These are phyloP conservation scores for Gossypium arboreum DNA, from an alignment of 345 rosid genomes.

Conservation along the genomic window DNA sequence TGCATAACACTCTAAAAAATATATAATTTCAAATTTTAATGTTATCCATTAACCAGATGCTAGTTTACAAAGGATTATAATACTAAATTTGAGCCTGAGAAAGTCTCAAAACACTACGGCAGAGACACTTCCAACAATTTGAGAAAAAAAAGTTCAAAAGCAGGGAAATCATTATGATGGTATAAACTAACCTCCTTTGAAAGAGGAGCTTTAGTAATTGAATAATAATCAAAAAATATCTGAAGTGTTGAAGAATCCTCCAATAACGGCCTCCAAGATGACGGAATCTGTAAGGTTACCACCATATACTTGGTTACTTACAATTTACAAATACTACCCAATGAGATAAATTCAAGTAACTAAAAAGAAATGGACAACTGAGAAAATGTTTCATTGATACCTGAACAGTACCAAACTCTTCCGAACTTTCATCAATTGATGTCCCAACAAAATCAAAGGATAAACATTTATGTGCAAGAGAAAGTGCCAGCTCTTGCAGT, in stretches of 20 bases:
- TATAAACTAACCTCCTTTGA: conserved; percentile 79
- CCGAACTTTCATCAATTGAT: conserved; percentile 94
- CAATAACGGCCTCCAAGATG: conserved; percentile 80
- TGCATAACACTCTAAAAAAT: neutral
- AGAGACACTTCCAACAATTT: neutral
- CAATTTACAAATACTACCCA: conserved; percentile 13
- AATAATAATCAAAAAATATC: conserved; percentile 94
- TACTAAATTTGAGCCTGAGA: conserved; percentile 1
- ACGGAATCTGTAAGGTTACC: conserved; percentile 61
- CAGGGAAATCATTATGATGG: neutral
- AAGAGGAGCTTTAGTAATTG: conserved; percentile 62
- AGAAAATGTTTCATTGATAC: conserved; percentile 28
- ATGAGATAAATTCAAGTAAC: conserved; percentile 5
- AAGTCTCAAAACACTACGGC: neutral
- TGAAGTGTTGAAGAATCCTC: conserved; percentile 94
- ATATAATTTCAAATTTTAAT: conserved; percentile 5
- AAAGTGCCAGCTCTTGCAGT: conserved; percentile 92
- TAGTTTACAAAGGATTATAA: neutral
- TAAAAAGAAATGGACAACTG: neutral
- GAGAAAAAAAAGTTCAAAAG: neutral
- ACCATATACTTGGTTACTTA: conserved; percentile 7
- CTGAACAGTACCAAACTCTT: conserved; percentile 99
- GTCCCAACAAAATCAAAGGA: conserved; percentile 99
- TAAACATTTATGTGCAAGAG: conserved; percentile 89
- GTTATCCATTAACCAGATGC: neutral